Evolutionary conservation across 768 basidiomycete species (phyloP).

Genomic region (Tephrocybe sp.): DNA sequence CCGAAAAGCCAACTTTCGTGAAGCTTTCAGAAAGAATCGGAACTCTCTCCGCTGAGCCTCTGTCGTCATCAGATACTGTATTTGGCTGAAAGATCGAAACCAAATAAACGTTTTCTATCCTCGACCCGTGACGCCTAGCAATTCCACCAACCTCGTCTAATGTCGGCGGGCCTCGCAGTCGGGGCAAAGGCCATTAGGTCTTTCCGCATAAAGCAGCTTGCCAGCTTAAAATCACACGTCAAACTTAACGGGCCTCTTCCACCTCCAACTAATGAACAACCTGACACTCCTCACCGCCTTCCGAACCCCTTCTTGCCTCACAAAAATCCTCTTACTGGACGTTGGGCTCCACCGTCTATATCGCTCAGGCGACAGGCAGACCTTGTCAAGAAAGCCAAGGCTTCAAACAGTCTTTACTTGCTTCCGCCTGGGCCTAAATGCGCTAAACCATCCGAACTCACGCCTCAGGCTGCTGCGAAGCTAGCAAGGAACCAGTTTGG

Average conservation of each 20-base stretch:
- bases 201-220: slow-evolving; percentile 42
- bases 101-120: neutral
- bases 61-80: too few relatives aligned
- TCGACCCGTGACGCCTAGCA: too few relatives aligned
- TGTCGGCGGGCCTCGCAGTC: slow-evolving; percentile 13
- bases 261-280: slow-evolving; percentile 17
- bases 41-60: too few relatives aligned
- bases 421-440: slow-evolving; percentile 70
- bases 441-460: slow-evolving; percentile 8
- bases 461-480: neutral
- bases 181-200: slow-evolving; percentile 31
- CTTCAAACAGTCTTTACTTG: slow-evolving; percentile 47
- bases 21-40: too few relatives aligned
- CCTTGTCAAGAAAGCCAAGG: slow-evolving; percentile 68
- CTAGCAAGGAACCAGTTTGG: slow-evolving; percentile 9
- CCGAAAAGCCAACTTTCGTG: too few relatives aligned
- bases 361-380: slow-evolving; percentile 78
- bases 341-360: slow-evolving; percentile 69
- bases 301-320: slow-evolving; percentile 73
- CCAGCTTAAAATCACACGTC: slow-evolving; percentile 29
- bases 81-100: neutral
- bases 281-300: slow-evolving; percentile 24
- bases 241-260: slow-evolving; percentile 38
- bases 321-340: slow-evolving; percentile 53
- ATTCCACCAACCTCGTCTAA: neutral